Evolutionary conservation across 2,329 filamentous ascomycete species (phyloP), one percentile per base, ranked within the genome.

Genomic region (Fusarium torreyae): DNA sequence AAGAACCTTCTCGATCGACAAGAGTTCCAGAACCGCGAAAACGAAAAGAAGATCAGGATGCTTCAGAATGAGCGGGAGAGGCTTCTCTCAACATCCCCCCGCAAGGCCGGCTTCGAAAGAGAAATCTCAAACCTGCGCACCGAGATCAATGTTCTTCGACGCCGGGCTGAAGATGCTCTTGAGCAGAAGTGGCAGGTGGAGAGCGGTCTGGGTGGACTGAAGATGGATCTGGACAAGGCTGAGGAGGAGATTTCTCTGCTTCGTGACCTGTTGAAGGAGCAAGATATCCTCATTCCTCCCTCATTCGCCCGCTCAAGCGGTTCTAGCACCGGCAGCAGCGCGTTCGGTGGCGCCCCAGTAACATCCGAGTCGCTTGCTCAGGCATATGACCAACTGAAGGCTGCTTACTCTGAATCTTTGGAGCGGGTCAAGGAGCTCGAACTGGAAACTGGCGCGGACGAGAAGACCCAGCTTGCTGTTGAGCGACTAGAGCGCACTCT

Each of bases 121-220:
- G 95, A 98, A 75, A 92, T 98, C 8, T 85, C 87, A 3, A 90
- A 87, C 66, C 84, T 98, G 43, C 91, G 94, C 63, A 89, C 91
- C 24, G 96, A 99, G 77, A 92, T 99, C 66, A 93, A 92, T 52
- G 87, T 91, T 17, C 86, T 99, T 58, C 90, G 96, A 43, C 91
- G 91, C 66, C 90, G 96, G 55, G 95, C 95, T 31, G 95, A 99
- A 74, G 95, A 98, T 69, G 95, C 95, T 17, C 87, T 98, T 15
- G 94, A 97, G 76, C 93, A 97, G 75, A 98, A 98, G 80, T 98
- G 93, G 91, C 92, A 97, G 77, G 95, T 94, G 66, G 95, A 98
- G 81, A 97, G 97, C 81, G 94, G 94, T 18, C 84, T 98, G 3
- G 87, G 89, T 53, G 94, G 94, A 57, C 83, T 98, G 58, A 97